These are phyloP conservation scores for Rhizopus arrhizus DNA, from an alignment of 371 early-diverging fungal species.

Conservation along the genomic window DNA sequence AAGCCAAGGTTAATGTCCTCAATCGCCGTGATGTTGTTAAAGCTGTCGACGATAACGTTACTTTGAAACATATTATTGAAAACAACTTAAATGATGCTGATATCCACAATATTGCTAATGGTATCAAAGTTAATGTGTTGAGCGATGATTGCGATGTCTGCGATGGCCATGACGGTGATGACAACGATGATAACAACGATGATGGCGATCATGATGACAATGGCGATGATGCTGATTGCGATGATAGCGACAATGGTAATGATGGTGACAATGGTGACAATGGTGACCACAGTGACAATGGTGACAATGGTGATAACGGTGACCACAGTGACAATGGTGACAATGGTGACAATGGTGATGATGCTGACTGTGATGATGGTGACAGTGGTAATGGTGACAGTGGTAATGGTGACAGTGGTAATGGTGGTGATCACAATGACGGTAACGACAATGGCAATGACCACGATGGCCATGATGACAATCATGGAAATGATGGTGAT, in stretches of 20 bases:
- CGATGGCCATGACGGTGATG: background rate
- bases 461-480: background rate
- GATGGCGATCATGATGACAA: background rate
- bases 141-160: background rate
- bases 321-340: background rate
- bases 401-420: background rate
- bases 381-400: background rate
- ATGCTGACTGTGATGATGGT: background rate
- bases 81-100: background rate
- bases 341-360: background rate
- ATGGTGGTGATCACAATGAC: background rate
- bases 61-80: background rate
- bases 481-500: background rate
- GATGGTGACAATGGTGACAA: slow-evolving; percentile 14
- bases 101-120: background rate
- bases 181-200: slow-evolving; percentile 6
- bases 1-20: background rate
- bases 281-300: background rate
- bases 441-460: background rate
- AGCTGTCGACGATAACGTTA: background rate
- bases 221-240: slow-evolving; percentile 2
- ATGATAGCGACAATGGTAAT: slow-evolving; percentile 1
- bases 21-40: background rate
- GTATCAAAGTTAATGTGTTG: background rate
- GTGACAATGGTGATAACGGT: background rate